Evolutionary conservation across 495 filamentous ascomycete genomes (phyloP), one percentile per base, ranked within the genome.

Genomic region (Aspergillus leporis): DNA sequence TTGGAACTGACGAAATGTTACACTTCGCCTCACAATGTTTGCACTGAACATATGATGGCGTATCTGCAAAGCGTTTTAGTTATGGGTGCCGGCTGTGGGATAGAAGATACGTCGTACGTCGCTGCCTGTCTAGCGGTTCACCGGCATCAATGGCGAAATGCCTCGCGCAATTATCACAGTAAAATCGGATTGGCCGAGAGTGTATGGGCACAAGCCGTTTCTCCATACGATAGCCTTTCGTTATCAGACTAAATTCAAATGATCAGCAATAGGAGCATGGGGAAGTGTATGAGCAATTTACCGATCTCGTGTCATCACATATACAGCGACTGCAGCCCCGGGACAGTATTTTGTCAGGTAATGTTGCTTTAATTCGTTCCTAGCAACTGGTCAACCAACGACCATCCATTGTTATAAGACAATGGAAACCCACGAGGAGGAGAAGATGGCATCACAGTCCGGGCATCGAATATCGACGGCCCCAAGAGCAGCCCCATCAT

Each of bases 291-390:
- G 43, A 23, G 36, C 14, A 12, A 51, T 34, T 18, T 62, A 72
- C 70, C 68, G 66, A 65, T 72, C 67, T 53, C 66, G 59, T 18
- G 53, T 72, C 67, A 72, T 72, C 22, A 72, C 67, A 56, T 72
- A 70, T 52, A 69, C 67, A 16, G 64, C 61, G 10, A 72, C 60
- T 7, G 70, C 66, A 28, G 65, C 60, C 3, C 67, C 70, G 1
- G 67, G 62, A 21, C 70, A 72, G 48, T 61, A 72, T 45, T 60
- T 66, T 21, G 67, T 67, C 28, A 70, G 53, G 28, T 66, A 70
- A 51, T 72, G 70, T 18, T 66, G 63, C 19, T 66, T 60, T 22
- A 72, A 41, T 51, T 72, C 70, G n/a, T 40, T 48, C 32, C 70
- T 72, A 49, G 12, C 19, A 5, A n/a, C 13, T 13, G 28, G 46